Evolutionary conservation across 225 moss, liverwort and hornwort genomes (phyloP), one percentile per base, ranked within the genome.

Genomic region (Physcomitrellopsis africana): DNA sequence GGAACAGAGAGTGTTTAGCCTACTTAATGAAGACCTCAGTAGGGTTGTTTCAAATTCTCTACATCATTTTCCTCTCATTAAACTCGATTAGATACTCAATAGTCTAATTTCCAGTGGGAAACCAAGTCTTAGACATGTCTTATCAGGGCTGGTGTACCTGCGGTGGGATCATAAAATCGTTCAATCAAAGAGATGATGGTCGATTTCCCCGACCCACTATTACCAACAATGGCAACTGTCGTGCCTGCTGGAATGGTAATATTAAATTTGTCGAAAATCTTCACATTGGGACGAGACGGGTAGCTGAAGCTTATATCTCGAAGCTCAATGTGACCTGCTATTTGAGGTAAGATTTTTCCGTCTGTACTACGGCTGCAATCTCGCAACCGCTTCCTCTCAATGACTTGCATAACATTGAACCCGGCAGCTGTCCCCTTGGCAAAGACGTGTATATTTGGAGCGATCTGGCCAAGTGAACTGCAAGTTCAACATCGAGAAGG

Each of bases 351-450:
- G 5, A 85, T 79, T 81, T 75, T 85, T n/a, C 94, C 92, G 58
- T 82, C 73, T 29, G 84, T 44, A 47, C 75, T 74, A 49, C 65
- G 80, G 67, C 78, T 90, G 61, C 83, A 79, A 43, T 96, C 85
- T 11, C 91, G 88, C 32, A 82, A 65, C 42, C 85, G 89, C 74
- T 91, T 84, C 68, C 90, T 83, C 48, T 91, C 91, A 57, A 97
- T 97, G 80, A 94, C 87, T 70, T 86, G 78, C 77, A 97, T 66
- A 42, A 97, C 94, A 52, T 85, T 87, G 81, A 81, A 89, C 20
- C 89, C 96, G 12, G 96, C 96, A 43, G 91, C 89, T 68, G 91
- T 90, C 16, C 92, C 96, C 68, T 94, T 94, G 24, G 92, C 94
- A 74, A 97, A 97, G 3, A 87, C 84, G 17, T 87, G 91, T 19